Evolutionary conservation across 2,329 filamentous ascomycete species (phyloP).

Genomic region (Cordyceps farinosa): DNA sequence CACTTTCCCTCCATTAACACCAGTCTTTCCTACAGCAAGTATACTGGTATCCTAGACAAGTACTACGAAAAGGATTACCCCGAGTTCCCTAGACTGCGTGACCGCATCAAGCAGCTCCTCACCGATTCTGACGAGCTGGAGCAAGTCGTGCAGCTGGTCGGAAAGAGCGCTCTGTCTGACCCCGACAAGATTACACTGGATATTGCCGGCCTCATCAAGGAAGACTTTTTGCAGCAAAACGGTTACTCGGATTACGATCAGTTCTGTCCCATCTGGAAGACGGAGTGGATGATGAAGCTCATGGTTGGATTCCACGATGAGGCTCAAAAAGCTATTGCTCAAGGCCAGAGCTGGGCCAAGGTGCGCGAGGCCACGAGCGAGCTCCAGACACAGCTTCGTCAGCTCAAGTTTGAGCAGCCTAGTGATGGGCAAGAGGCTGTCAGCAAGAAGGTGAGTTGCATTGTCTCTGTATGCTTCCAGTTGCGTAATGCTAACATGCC

Average conservation of each 20-base stretch:
- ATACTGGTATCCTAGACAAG: constrained; percentile 81
- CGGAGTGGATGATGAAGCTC: constrained; percentile 99
- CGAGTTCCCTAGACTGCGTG: constrained; percentile 88
- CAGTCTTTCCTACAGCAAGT: constrained; percentile 91
- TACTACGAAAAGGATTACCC: constrained; percentile 93
- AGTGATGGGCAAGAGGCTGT: constrained; percentile 77
- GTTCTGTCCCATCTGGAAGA: constrained; percentile 99
- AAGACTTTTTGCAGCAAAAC: constrained; percentile 98
- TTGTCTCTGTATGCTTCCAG: neutral
- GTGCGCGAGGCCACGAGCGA: constrained; percentile 87
- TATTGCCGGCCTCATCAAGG: constrained; percentile 86
- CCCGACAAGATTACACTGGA: constrained; percentile 98
- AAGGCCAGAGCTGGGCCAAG: constrained; percentile 90
- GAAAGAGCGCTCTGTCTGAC: constrained; percentile 94
- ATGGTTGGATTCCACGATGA: constrained; percentile 99
- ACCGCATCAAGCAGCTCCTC: constrained; percentile 89
- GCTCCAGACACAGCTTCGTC: constrained; percentile 78
- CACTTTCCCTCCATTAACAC: constrained; percentile 99
- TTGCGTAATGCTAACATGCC: constrained; percentile 36
- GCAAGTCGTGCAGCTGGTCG: constrained; percentile 96
- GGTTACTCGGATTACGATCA: constrained; percentile 99
- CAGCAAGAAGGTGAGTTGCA: constrained; percentile 69
- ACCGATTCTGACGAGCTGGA: constrained; percentile 96
- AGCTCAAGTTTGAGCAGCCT: constrained; percentile 96
- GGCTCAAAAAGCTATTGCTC: constrained; percentile 87